A percentile compares a stretch with the other conserved stretches of the same genome.
Conservation (phyloP, 768 basidiomycete species). For the Mycena polygramma region DNA sequence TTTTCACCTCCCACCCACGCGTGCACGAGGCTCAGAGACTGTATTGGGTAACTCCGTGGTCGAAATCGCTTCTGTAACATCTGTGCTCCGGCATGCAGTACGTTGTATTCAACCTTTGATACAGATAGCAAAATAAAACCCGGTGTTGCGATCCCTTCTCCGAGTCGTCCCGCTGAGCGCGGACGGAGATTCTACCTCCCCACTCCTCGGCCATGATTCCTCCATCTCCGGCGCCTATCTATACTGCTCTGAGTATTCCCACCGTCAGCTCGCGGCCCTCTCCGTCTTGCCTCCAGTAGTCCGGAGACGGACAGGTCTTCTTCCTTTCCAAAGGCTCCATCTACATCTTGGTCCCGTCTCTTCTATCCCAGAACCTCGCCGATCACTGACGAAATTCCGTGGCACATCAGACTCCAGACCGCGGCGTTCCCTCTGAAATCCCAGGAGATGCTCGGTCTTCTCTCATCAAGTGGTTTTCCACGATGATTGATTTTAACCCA, state of each 20-base stretch:
- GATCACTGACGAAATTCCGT: slow-evolving; percentile 28
- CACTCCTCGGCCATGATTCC: neutral
- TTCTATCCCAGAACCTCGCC: slow-evolving; percentile 3
- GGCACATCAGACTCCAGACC: slow-evolving; percentile 74
- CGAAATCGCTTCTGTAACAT: neutral
- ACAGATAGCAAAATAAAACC: neutral
- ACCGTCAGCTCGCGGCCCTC: slow-evolving; percentile 74
- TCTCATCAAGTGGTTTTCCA: slow-evolving; percentile 59
- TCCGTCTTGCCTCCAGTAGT: slow-evolving; percentile 73
- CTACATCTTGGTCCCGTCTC: slow-evolving; percentile 65
- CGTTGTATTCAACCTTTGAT: neutral
- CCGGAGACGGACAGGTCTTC: slow-evolving; percentile 75
- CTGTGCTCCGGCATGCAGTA: neutral
- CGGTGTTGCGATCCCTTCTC: neutral
- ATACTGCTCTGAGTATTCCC: slow-evolving; percentile 69
- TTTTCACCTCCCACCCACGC: neutral
- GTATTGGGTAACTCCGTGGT: slow-evolving; percentile 20
- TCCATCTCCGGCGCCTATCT: slow-evolving; percentile 43
- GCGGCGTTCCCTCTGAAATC: slow-evolving; percentile 47
- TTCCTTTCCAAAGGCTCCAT: slow-evolving; percentile 76
- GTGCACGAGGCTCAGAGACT: slow-evolving; percentile 8
- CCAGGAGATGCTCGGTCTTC: slow-evolving; percentile 39
- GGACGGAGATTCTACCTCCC: slow-evolving; percentile 5
- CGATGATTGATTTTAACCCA: slow-evolving; percentile 61
- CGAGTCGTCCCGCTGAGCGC: neutral